Evolutionary conservation across 768 basidiomycete genomes (phyloP), one percentile per base, ranked within the genome.

Genomic region (Auricularia cornea): DNA sequence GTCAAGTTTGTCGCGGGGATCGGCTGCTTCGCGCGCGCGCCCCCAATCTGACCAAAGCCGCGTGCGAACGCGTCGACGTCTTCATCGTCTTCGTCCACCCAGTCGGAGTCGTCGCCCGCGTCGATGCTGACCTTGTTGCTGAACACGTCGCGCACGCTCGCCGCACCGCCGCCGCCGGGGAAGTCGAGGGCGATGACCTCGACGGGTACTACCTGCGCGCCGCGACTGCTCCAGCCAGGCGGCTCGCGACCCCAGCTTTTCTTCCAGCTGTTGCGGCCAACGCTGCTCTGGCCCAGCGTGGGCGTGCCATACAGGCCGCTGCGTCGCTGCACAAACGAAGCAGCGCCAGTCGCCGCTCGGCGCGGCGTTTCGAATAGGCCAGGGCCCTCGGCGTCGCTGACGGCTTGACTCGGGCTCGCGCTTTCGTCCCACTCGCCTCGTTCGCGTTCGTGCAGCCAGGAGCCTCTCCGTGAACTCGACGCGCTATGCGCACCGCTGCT

Each of bases 11-110:
- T 8, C 5, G 64, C 64, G 18, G 65, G 56, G 32, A 64, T 52
- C 14, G 66, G 66, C 66, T 68, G 72, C 33, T 56, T 62, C 52
- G 70, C 64, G 20, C 60, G 59, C n/a, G 64, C 62, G 52, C 66
- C 70, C 75, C 81, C 74, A 73, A 65, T 26, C 60, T 94, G 91
- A 0, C 91, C 91, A 32, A 94, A 72, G 4, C 91, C 91, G 57
- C 90, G 90, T 16, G 84, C 87, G 75, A 90, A 92, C 29, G 83
- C 78, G 30, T 57, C 44, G 8, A 85, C 76, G 23, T 74, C 74
- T 68, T 92, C 89, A 6, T 92, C 91, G 48, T 94, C 91, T 68
- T 92, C 89, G 68, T 93, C 92, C 16, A 91, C 87, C 91, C 91
- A 93, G 66, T 71, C 70, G 35, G 92, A 90, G 56, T 86, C 87